phyloP scores from a whole-genome alignment of 352 stramenopile species.

The Pythium dissotocum region DNA sequence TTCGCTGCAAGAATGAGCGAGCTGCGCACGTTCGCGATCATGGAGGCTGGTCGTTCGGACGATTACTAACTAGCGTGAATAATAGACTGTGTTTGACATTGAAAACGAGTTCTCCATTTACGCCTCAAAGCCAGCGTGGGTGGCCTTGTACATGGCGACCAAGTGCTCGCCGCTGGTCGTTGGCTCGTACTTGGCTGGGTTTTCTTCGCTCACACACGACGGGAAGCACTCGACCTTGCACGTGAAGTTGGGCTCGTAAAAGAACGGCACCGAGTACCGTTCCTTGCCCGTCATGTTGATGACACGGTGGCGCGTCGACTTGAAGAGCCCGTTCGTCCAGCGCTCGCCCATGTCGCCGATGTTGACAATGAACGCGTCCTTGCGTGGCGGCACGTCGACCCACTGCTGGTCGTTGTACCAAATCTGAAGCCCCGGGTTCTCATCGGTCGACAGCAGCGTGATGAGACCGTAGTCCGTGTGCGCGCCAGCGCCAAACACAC shows the following conservation, averaged over 20 bases:
- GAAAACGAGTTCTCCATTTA: background rate
- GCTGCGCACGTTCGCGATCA: background rate
- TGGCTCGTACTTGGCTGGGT: slow-evolving; percentile 54
- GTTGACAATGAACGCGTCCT: slow-evolving; percentile 68
- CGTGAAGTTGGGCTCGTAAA: slow-evolving; percentile 76
- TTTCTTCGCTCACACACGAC: slow-evolving; percentile 49
- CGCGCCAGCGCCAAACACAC: slow-evolving; percentile 76
- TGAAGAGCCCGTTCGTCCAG: slow-evolving; percentile 71
- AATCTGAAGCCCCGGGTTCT: slow-evolving; percentile 61
- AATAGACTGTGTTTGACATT: no score
- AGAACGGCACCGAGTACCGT: slow-evolving; percentile 80
- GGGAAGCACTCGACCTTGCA: slow-evolving; percentile 64
- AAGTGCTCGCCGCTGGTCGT: slow-evolving; percentile 80
- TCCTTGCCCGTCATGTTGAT: slow-evolving; percentile 59
- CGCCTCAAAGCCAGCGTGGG: slow-evolving; percentile 53
- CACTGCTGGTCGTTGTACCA: slow-evolving; percentile 45
- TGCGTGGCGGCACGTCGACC: slow-evolving; percentile 56
- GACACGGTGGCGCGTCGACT: slow-evolving; percentile 67
- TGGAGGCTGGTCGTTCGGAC: background rate
- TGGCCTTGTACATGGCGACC: slow-evolving; percentile 74
- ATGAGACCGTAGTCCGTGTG: slow-evolving; percentile 76
- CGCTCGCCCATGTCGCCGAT: slow-evolving; percentile 77
- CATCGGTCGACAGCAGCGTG: slow-evolving; percentile 67
- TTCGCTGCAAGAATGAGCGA: background rate
- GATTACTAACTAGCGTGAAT: background rate